A percentile compares a stretch with the other conserved stretches of the same genome.
Evolutionary conservation across 495 filamentous ascomycete genomes (phyloP).

Genomic region (Podospora pseudopauciseta): DNA sequence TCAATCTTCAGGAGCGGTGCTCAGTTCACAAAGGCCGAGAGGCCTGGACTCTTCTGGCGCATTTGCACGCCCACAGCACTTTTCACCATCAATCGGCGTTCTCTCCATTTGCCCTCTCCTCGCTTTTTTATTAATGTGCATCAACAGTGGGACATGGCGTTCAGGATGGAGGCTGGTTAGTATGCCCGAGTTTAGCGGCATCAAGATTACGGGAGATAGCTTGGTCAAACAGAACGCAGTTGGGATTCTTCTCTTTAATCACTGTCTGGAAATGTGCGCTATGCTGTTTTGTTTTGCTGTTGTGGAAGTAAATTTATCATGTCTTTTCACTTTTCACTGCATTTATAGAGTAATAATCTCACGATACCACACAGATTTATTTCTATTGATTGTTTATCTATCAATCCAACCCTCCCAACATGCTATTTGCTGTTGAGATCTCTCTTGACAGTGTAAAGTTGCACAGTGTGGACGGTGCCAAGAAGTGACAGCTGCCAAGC

Average conservation of each 20-base stretch:
- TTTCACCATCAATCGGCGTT: background rate
- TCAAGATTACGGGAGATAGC: background rate
- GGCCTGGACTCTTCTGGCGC: background rate
- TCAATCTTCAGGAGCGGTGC: background rate
- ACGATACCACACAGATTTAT: no score
- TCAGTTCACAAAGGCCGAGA: background rate
- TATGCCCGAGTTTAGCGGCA: background rate
- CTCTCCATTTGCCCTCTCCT: background rate
- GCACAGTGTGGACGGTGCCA: background rate
- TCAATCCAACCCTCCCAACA: no score
- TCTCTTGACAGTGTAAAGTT: background rate
- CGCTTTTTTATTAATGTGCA: background rate
- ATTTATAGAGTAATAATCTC: no score
- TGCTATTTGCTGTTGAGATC: no score
- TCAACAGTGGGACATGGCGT: background rate
- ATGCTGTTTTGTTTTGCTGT: background rate
- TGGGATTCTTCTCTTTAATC: background rate
- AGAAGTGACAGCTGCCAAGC: background rate
- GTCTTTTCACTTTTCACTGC: no score
- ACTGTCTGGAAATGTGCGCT: background rate
- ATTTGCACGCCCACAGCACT: background rate
- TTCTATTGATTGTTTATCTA: no score
- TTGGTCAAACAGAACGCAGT: background rate
- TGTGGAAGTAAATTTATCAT: background rate
- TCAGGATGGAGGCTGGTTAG: background rate